Conservation (phyloP, 495 filamentous ascomycete species). For the Tuber borchii region DNA sequence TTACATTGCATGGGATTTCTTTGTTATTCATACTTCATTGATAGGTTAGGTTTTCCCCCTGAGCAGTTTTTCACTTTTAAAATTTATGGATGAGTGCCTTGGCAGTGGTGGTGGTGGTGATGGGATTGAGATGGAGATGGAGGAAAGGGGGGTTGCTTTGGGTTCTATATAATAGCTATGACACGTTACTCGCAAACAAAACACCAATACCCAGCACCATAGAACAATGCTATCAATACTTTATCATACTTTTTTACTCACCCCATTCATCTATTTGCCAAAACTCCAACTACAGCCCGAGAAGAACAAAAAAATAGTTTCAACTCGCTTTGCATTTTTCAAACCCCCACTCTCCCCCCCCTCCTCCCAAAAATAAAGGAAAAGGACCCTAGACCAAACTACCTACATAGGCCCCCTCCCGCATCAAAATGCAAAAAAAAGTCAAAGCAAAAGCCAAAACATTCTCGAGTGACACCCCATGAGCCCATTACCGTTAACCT, state of each 20-base stretch:
- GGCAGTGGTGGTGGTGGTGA: no score
- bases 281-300: not conserved
- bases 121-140: not conserved
- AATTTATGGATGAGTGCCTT: not conserved
- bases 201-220: not conserved
- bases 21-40: not conserved
- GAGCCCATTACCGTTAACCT: conserved; percentile 4
- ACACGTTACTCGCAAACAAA: not conserved
- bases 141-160: not conserved
- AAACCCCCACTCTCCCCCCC: no score
- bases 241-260: not conserved
- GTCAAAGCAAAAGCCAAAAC: not conserved
- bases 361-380: conserved; percentile 3
- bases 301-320: not conserved
- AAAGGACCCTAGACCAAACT: not conserved
- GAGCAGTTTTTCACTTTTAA: not conserved
- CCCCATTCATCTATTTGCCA: not conserved
- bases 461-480: conserved; percentile 6
- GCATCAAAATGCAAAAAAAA: not conserved
- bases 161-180: not conserved
- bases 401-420: not conserved
- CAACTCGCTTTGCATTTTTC: not conserved
- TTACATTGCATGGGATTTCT: not conserved
- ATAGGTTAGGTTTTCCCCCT: not conserved
- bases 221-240: not conserved